Conservation (phyloP, 345 rosid species). For the Turritis glabra region DNA sequence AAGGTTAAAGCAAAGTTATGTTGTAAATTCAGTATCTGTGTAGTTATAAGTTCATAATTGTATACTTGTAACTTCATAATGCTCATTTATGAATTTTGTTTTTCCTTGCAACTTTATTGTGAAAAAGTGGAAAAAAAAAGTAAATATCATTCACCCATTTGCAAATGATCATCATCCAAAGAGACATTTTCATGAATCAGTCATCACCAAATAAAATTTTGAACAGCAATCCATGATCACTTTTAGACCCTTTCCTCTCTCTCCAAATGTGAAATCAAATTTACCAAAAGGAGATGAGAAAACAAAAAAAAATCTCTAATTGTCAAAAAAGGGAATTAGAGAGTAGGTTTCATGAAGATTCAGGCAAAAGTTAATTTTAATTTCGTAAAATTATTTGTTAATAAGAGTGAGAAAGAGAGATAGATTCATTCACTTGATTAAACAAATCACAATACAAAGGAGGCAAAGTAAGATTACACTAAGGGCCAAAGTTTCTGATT, state of each 20-base stretch:
- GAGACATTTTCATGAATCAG: constrained; percentile 13
- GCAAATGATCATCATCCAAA: constrained; percentile 20
- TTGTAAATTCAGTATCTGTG: background rate
- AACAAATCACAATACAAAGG: constrained; percentile 33
- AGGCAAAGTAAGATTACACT: constrained; percentile 29
- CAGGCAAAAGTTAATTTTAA: background rate
- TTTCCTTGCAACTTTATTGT: background rate
- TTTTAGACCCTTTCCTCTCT: constrained; percentile 10
- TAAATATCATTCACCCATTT: constrained; percentile 16
- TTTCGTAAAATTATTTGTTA: background rate
- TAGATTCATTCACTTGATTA: constrained; percentile 31
- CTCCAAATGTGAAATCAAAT: constrained; percentile 27
- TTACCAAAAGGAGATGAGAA: constrained; percentile 23
- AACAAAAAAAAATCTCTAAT: constrained; percentile 1
- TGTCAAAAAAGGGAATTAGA: constrained; percentile 18
- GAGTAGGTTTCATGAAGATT: constrained; percentile 26
- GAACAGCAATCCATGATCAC: constrained; percentile 21
- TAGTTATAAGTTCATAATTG: background rate
- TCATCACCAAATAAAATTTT: constrained; percentile 12
- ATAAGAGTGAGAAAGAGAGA: constrained; percentile 28
- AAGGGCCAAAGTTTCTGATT: constrained; percentile 26
- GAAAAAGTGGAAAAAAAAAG: background rate
- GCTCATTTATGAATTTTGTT: background rate
- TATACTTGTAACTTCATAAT: background rate
- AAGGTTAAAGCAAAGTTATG: background rate